Conservation (phyloP, 2,329 filamentous ascomycete genomes). For the Dothideomycetes sp. region DNA sequence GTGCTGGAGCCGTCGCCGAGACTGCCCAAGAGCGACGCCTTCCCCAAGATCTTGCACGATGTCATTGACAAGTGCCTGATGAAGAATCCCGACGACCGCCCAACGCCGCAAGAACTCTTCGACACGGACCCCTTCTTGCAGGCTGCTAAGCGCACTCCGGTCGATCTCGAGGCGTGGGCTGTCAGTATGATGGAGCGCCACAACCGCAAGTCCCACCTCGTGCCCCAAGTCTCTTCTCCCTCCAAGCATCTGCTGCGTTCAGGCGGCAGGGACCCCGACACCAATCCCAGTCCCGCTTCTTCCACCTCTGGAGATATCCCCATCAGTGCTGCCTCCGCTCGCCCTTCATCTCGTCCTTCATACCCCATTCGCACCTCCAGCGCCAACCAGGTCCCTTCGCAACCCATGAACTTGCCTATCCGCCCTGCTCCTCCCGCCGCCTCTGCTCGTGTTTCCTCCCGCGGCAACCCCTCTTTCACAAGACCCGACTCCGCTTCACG, state of each 20-base stretch:
- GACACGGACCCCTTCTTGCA: conserved; percentile 91
- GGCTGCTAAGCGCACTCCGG: conserved; percentile 90
- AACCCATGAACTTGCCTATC: conserved; percentile 36
- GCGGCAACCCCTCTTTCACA: background rate
- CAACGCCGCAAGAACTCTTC: conserved; percentile 82
- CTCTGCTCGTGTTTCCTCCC: background rate
- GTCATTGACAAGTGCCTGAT: conserved; percentile 94
- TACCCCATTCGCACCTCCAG: conserved; percentile 37
- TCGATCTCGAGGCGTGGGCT: conserved; percentile 89
- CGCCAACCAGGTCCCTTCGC: conserved; percentile 23
- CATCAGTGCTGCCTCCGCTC: conserved; percentile 21
- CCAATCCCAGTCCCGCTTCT: conserved; percentile 5
- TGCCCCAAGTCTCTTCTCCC: conserved; percentile 65
- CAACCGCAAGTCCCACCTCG: conserved; percentile 89
- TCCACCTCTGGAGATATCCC: conserved; percentile 22
- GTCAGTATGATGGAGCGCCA: conserved; percentile 88
- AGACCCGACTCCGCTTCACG: conserved; percentile 4
- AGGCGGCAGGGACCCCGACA: conserved; percentile 5
- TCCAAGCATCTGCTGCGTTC: conserved; percentile 63
- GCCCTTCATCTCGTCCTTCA: conserved; percentile 27
- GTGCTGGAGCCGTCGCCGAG: conserved; percentile 91
- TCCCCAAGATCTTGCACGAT: conserved; percentile 87
- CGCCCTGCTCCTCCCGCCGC: conserved; percentile 30
- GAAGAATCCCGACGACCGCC: conserved; percentile 80
- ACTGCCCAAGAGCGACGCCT: conserved; percentile 93